A percentile compares a stretch with the other conserved stretches of the same genome.
These are phyloP conservation scores for Xanthoceras sorbifolium DNA, from an alignment of 345 rosid species.

Conservation along the genomic window DNA sequence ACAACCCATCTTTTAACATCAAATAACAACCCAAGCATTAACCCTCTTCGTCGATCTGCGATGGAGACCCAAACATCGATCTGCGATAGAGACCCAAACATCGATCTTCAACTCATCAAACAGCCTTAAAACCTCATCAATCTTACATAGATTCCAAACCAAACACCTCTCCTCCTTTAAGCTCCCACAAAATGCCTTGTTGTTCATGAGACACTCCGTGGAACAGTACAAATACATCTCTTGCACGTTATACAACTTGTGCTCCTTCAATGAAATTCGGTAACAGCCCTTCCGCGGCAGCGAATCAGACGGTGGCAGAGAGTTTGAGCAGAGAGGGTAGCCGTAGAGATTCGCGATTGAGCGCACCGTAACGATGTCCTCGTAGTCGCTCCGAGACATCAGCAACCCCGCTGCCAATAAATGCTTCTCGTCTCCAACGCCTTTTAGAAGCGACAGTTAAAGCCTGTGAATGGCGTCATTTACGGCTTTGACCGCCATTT, in stretches of 20 bases:
- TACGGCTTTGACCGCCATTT: conserved; percentile 42
- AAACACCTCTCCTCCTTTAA: conserved; percentile 59
- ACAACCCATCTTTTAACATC: too few species aligned
- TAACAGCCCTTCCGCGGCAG: conserved; percentile 57
- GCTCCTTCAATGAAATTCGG: too few species aligned
- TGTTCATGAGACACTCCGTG: too few species aligned
- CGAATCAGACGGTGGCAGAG: conserved; percentile 47
- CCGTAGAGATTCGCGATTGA: conserved; percentile 63
- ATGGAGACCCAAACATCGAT: too few species aligned
- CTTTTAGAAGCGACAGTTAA: conserved; percentile 66
- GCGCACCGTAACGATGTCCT: conserved; percentile 73
- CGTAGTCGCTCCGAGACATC: conserved; percentile 66
- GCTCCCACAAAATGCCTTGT: too few species aligned
- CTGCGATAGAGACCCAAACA: too few species aligned
- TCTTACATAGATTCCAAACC: conserved; percentile 40
- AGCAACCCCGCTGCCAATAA: conserved; percentile 60
- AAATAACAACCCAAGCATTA: too few species aligned
- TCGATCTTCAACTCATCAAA: conserved; percentile 37
- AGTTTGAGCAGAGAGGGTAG: conserved; percentile 61
- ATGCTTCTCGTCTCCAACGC: conserved; percentile 53
- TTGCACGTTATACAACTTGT: too few species aligned
- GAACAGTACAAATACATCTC: too few species aligned
- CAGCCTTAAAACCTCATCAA: conserved; percentile 49
- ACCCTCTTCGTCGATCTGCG: too few species aligned
- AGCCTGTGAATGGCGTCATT: conserved; percentile 60